Percentiles rank a stretch among this genome's conserved stretches.
Evolutionary conservation across 345 rosid genomes (phyloP).

Genomic region (Hibiscus trionum): DNA sequence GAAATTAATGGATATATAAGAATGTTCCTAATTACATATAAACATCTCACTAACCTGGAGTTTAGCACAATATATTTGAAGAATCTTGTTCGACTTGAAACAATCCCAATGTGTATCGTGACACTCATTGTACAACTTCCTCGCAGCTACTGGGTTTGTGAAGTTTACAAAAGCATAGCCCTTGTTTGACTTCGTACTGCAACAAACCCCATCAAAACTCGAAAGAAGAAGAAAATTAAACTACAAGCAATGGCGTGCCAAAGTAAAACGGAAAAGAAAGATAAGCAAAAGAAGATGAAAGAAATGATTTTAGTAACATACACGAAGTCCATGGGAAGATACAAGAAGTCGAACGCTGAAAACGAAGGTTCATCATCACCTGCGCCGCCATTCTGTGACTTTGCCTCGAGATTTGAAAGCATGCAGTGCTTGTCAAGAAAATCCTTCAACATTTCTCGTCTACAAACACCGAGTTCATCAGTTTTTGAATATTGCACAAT

Average conservation of each 20-base stretch:
- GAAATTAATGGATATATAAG: neutral
- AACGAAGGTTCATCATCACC: slow-evolving; percentile 3
- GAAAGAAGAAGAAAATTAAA: no score
- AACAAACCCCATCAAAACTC: neutral
- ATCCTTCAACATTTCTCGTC: slow-evolving; percentile 54
- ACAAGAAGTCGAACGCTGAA: slow-evolving; percentile 66
- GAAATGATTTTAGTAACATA: slow-evolving; percentile 14
- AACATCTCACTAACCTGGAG: slow-evolving; percentile 41
- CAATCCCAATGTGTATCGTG: slow-evolving; percentile 39
- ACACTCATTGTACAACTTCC: slow-evolving; percentile 35
- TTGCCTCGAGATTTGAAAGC: slow-evolving; percentile 27
- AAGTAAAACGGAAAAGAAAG: no score
- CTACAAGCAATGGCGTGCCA: no score
- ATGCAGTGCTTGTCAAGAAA: slow-evolving; percentile 54
- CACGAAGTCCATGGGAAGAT: slow-evolving; percentile 68
- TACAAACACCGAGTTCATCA: slow-evolving; percentile 3
- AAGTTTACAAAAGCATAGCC: slow-evolving; percentile 86
- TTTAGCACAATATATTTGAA: slow-evolving; percentile 50
- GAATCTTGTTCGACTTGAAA: slow-evolving; percentile 40
- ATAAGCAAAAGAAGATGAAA: no score
- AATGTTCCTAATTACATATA: neutral
- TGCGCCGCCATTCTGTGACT: neutral
- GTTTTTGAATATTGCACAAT: no score
- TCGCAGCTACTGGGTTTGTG: slow-evolving; percentile 44
- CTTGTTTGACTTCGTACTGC: slow-evolving; percentile 49